Conservation (phyloP, 2,329 filamentous ascomycete species). For the Pezicula rhizophila region DNA sequence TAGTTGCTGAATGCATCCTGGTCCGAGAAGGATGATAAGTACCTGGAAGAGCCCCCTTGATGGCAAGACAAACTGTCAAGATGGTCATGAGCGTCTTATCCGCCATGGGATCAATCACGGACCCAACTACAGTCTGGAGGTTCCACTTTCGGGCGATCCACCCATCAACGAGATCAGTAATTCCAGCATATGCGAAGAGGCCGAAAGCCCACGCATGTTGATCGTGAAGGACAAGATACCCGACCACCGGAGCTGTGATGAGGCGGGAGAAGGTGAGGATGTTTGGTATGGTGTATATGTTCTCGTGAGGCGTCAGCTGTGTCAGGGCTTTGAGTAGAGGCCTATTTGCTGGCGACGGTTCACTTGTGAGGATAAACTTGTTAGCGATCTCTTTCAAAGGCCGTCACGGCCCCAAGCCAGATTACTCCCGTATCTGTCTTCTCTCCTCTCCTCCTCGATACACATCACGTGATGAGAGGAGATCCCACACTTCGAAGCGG, state of each 20-base stretch:
- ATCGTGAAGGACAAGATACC: constrained; percentile 82
- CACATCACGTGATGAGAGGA: too few relatives aligned
- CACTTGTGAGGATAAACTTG: not conserved
- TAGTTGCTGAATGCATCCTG: not conserved
- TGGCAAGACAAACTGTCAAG: constrained; percentile 75
- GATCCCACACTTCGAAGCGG: not conserved
- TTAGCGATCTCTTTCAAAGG: too few relatives aligned
- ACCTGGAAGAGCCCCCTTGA: constrained; percentile 78
- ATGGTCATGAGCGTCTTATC: constrained; percentile 97
- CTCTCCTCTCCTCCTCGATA: too few relatives aligned
- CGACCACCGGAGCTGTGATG: constrained; percentile 74
- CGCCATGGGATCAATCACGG: constrained; percentile 92
- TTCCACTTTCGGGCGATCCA: constrained; percentile 88
- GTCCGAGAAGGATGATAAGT: constrained; percentile 27
- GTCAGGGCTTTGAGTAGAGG: constrained; percentile 21
- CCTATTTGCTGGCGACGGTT: constrained; percentile 9
- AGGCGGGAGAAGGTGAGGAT: constrained; percentile 84
- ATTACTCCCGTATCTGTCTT: too few relatives aligned
- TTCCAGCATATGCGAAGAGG: constrained; percentile 85
- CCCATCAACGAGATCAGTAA: constrained; percentile 89
- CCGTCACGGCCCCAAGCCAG: too few relatives aligned
- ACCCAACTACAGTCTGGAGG: constrained; percentile 87
- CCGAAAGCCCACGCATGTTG: constrained; percentile 72
- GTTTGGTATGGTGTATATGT: constrained; percentile 97
- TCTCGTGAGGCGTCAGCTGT: constrained; percentile 55